Evolutionary conservation across 2,329 filamentous ascomycete genomes (phyloP), one percentile per base, ranked within the genome.

Genomic region (Fusarium gaditjirri): DNA sequence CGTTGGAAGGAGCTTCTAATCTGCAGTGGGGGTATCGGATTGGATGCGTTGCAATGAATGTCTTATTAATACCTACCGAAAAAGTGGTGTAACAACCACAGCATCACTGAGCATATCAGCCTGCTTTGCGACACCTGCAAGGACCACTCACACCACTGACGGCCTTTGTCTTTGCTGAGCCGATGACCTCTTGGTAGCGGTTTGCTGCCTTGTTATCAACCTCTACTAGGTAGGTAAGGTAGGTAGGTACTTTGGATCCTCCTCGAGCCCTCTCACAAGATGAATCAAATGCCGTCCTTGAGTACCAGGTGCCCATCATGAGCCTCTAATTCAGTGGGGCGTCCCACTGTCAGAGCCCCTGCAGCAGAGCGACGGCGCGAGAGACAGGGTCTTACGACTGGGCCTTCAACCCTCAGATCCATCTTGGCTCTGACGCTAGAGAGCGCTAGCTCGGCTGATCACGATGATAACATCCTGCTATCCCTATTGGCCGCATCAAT

Each of bases 401-500:
- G 66, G 33, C 59, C 57, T 65, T 56, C 65, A 43, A 62, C 42
- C 57, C 55, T 70, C 60, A 63, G 61, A 65, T 46, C 21, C 63
- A 67, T 67, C 72, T 77, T 77, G 72, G 73, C 72, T 76, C 73
- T 57, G 64, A 70, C 73, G 69, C 75, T 76, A 76, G 65, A 67
- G 58, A 61, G 61, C 58, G 68, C 65, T 76, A 74, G 73, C 69
- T 72, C 55, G 54, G 72, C 64, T 72, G 75, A 77, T 77, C 75
- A 43, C 47, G 59, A 66, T 73, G 52, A 21, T 46, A 42, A 31
- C 57, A 56, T 60, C 43, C 61, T 66, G 23, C 27, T 19, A 43
- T n/a, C 21, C 44, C 55, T 31, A 68, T 71, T 70, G 47, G 62
- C 23, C 21, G 23, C 29, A 25, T 16, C 38, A 44, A 52, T 49